phyloP scores from a whole-genome alignment of 163 green algal genomes.

The Prototheca wickerhamii region DNA sequence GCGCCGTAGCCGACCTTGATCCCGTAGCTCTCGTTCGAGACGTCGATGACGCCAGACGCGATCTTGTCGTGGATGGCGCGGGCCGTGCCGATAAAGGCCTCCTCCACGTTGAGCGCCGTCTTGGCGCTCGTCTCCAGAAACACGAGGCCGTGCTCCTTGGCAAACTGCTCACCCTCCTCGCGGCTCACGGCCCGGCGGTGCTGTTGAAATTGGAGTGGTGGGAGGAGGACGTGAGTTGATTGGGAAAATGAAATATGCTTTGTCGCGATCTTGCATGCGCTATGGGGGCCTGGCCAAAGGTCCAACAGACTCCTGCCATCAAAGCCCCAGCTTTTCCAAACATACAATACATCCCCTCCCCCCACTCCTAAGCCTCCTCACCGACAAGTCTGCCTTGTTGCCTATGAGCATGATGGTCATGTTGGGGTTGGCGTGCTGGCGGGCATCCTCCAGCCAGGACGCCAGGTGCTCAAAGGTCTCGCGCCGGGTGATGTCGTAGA shows the following conservation, averaged over 20 bases:
- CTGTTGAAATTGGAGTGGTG: conserved; percentile 19
- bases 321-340: background rate
- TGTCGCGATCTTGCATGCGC: no score
- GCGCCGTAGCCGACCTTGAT: conserved; percentile 98
- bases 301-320: background rate
- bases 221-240: background rate
- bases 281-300: no score
- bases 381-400: conserved; percentile 95
- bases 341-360: background rate
- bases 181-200: conserved; percentile 82
- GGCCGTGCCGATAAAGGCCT: conserved; percentile 98
- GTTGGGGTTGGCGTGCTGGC: conserved; percentile 97
- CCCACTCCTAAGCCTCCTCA: conserved; percentile 25
- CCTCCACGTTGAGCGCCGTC: conserved; percentile 97
- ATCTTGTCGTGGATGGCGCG: conserved; percentile 97
- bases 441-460: conserved; percentile 96
- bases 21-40: conserved; percentile 95
- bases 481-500: conserved; percentile 98
- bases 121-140: conserved; percentile 99
- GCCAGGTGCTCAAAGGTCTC: conserved; percentile 99
- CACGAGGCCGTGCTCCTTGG: conserved; percentile 95
- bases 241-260: no score
- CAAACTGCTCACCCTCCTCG: conserved; percentile 98
- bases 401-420: conserved; percentile 99
- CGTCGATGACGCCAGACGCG: conserved; percentile 83